phyloP scores from a whole-genome alignment of 2,329 filamentous ascomycete species.

The Colletotrichum musicola region DNA sequence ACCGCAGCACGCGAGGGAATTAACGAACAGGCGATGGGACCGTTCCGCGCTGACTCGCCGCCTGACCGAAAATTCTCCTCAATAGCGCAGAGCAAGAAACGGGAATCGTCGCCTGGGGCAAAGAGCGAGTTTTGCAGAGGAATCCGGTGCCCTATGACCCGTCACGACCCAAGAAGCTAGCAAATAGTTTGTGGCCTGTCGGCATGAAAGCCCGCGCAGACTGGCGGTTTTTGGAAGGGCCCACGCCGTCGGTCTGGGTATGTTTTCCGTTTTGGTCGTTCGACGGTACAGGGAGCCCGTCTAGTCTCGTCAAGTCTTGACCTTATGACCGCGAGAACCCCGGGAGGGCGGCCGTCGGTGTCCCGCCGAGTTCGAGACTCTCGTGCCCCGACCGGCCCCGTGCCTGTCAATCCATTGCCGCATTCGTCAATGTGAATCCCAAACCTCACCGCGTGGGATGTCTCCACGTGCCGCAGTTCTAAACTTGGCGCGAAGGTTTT shows the following conservation, averaged over 20 bases:
- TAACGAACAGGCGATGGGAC: neutral
- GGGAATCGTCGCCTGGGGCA: too few species aligned
- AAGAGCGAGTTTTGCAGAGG: too few species aligned
- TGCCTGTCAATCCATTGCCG: slow-evolving; percentile 9
- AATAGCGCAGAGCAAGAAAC: too few species aligned
- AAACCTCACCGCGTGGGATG: slow-evolving; percentile 7
- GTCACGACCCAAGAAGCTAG: too few species aligned
- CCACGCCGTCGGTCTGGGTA: too few species aligned
- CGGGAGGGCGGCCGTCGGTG: neutral
- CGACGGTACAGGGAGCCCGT: too few species aligned
- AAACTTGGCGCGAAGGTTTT: slow-evolving; percentile 2
- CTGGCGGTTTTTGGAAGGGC: too few species aligned
- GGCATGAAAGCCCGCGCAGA: too few species aligned
- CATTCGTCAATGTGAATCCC: slow-evolving; percentile 4
- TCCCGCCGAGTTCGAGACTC: neutral
- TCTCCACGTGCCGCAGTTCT: slow-evolving; percentile 11
- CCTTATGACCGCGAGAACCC: neutral
- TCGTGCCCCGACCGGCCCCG: neutral
- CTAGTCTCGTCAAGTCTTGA: too few species aligned
- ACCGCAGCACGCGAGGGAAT: slow-evolving; percentile 11
- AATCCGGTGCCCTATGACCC: too few species aligned
- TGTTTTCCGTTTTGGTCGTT: too few species aligned
- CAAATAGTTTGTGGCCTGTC: too few species aligned
- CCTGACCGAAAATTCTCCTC: neutral
- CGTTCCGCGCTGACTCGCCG: slow-evolving; percentile 1